Base-by-base conservation (phyloP, 78 protist genomes). In the Dictyostelium purpureum region DNA sequence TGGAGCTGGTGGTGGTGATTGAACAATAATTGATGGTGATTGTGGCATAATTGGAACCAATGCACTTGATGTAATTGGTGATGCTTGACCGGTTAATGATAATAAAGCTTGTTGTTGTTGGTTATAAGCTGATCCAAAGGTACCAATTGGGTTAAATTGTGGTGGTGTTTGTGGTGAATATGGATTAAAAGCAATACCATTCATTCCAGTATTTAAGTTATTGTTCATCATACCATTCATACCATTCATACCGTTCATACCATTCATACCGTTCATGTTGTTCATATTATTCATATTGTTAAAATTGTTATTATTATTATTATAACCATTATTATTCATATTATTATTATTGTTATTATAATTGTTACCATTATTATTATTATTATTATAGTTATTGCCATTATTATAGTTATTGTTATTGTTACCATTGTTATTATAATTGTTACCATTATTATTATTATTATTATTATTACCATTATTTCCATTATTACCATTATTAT, bases 21-120 rank as follows among this genome's bases (percentile, higher is more conserved):
- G 31, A n/a, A 51, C 67, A 75, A 75, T 47, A 0, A 75, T 75
- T 21, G 66, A 21, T 38, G 81, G 83, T 19, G n/a, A 37, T 26
- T 24, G 61, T 82, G 77, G 77, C 26, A 66, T 37, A 18, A 85
- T 51, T 85, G 92, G 92, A 28, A 85, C 92, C 24, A 85, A 52
- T 33, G 92, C 92, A 45, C 92, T 82, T 40, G 69, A 10, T 2
- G 51, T 42, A 28, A 69, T 42, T 9, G 45, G 6, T 61, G 76
- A 47, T 18, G 42, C 43, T 5, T 26, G 2, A 10, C 66, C 43
- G 1, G 74, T 63, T 79, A 76, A 51, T 37, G 11, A 19, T 42
- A 4, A 4, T 24, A 75, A 75, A 51, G 40, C 59, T 43, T 28
- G 38, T 43, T 11, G 51, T 82, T 40, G 77, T 21, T 42, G 24